Evolutionary conservation across 495 filamentous ascomycete genomes (phyloP), one percentile per base, ranked within the genome.

Genomic region (Xylaria nigripes): DNA sequence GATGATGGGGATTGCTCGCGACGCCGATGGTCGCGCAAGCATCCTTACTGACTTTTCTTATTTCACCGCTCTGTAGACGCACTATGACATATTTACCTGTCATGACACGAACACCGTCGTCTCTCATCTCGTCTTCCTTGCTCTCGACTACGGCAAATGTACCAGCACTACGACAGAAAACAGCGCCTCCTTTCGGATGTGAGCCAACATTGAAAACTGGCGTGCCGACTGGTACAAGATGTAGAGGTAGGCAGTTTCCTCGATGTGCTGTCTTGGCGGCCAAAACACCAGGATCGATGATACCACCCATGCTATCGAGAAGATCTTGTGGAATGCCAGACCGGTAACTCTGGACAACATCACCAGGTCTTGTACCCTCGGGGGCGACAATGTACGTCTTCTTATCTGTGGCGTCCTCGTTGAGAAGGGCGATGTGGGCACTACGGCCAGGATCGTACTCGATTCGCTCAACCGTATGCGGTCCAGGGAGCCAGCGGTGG

Each of bases 371-470:
- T 86, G 95, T 86, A 23, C 93, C 92, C 55, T 97, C 91, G 0
- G 92, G 82, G 4, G 93, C 93, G 45, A 97, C 72, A 58, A 97
- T 93, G 69, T 98, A 98, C 60, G 81, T 90, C 73, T 87, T 86
- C 55, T 68, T 71, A 47, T 77, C 74, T 3, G 79, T 86, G 55
- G 77, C 80, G 46, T 87, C 78, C 58, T 87, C 77, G 45, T 78
- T 89, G 51, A 96, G 61, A 46, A 98, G 74, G 2, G 93, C 93
- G 62, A 98, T 94, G 66, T 98, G 93, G 3, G 91, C 91, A 61
- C 80, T 93, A 27, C 93, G 87, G 45, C 89, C 89, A 1, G 93
- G 93, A 60, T 98, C 93, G 65, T 95, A 86, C 70, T 98, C 93
- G 65, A 98, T 96, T 51, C 93, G 81, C 60, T 96, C 90, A 51